Base-by-base conservation (phyloP, 1,284 basidiomycete species). In the Tilletia indica region DNA sequence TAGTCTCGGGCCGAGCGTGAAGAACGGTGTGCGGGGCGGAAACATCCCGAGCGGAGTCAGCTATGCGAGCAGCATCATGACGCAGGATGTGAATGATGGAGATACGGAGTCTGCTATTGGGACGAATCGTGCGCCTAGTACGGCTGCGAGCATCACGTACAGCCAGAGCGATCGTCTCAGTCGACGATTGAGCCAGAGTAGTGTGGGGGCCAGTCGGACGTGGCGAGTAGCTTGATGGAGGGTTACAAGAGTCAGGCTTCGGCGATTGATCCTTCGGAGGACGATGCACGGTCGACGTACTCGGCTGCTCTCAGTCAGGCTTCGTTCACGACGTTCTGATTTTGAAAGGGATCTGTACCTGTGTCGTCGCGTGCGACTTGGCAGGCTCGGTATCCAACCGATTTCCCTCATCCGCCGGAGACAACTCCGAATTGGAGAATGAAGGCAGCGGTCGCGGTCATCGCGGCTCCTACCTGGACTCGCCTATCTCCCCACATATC, bases 221-320 rank as follows among this genome's bases (percentile, higher is more conserved):
- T 77, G 42, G 76, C 76, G 1, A 78, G 76, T 48, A 54, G 51
- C 51, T 19, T 54, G 51, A 58, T 80, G 34, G 76, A 82, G 54
- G 77, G 76, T 34, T 79, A 77, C 73, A 78, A 80, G 74, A 77
- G 77, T 34, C 79, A 80, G 54, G 75, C 78, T 5, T 82, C 73
- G 25, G 25, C 72, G n/a, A 51, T 71, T 39, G 75, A 75, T 25
- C 66, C 45, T 36, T 64, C 70, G 36, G 79, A 78, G 61, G 80
- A 81, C 51, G 76, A 80, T 71, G 70, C 70, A 2, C 71, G 70
- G 4, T 80, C 78, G 51, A 77, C 73, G 8, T 81, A 79, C 39
- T 82, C 80, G 69, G 79, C 78, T 16, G 78, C 79, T 42, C 77
- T 78, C 48, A 77, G 75, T 36, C 80, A 82, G 71, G 77, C 76